Base-by-base conservation (phyloP, 1,284 basidiomycete species). In the Tilletia setariae region DNA sequence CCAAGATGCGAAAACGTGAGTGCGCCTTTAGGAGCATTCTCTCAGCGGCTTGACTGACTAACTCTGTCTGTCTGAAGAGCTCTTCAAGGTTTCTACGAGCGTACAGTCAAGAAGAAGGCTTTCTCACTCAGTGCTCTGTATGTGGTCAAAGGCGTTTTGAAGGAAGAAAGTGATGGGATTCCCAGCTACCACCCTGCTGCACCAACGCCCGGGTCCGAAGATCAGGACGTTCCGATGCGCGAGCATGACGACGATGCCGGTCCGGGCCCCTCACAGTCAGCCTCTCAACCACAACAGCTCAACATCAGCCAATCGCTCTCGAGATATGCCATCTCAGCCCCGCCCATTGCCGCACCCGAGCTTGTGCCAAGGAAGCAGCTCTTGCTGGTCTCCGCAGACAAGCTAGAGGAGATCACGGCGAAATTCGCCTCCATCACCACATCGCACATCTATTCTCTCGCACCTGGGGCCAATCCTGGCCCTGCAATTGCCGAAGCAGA, bases 381-480 rank as follows among this genome's bases (percentile, higher is more conserved):
- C 63, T 68, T 67, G 35, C 71, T 74, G 25, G 68, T 73, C 13
- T 9, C 70, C 1, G 68, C 71, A 0, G 65, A 68, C 9, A 64
- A 73, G 43, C 70, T 74, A 1, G 71, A 71, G 66, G 67, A 68
- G n/a, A 70, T 68, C n/a, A 72, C 66, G 32, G 49, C 42, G 2
- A 28, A 61, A 0, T 65, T 75, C 16, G 59, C 66, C 6, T 40
- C 68, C 2, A n/a, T 72, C 47, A 63, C 69, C 2, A 69, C 68
- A 0, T 71, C 69, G 59, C 73, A 76, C 61, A 70, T 78, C 67
- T 78, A 78, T 67, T 74, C 76, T 47, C 62, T 78, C 63, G 71
- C 73, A 19, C 67, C 74, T 2, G 72, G 72, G 8, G 62, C 51
- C 61, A 9, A 44, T 72, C 9, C 73, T 75, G 25, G 19, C 28